These are phyloP conservation scores for Vachellia collinsii DNA, from an alignment of 306 rosid species.

Conservation along the genomic window DNA sequence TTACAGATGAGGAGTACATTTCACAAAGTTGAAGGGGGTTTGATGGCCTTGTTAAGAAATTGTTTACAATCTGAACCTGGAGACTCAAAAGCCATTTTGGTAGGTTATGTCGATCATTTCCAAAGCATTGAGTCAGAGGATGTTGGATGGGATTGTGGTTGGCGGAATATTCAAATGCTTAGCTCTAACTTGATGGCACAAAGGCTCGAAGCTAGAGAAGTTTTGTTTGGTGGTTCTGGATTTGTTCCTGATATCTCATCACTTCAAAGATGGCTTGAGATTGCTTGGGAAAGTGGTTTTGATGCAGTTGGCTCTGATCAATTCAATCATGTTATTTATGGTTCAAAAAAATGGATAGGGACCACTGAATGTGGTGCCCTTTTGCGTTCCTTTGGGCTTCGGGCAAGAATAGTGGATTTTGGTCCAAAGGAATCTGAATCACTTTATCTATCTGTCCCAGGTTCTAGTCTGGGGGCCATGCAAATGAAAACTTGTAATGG, in stretches of 20 bases:
- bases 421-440: conserved; percentile 72
- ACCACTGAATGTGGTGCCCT: conserved; percentile 84
- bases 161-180: conserved; percentile 89
- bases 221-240: conserved; percentile 73
- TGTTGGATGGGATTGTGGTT: conserved; percentile 90
- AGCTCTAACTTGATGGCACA: conserved; percentile 67
- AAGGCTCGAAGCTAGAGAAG: conserved; percentile 59
- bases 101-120: conserved; percentile 73
- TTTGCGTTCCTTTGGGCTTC: conserved; percentile 71
- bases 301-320: conserved; percentile 71
- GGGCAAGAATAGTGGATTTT: conserved; percentile 79
- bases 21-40: conserved; percentile 61
- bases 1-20: conserved; percentile 56
- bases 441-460: conserved; percentile 60
- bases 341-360: conserved; percentile 75
- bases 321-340: conserved; percentile 58
- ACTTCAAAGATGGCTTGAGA: conserved; percentile 89
- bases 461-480: conserved; percentile 52
- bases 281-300: conserved; percentile 91
- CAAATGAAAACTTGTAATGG: conserved; percentile 27
- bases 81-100: conserved; percentile 54
- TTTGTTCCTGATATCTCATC: conserved; percentile 79
- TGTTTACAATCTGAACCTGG: conserved; percentile 73
- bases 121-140: conserved; percentile 71
- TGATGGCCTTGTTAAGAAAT: conserved; percentile 64